phyloP scores from a whole-genome alignment of 2,329 filamentous ascomycete genomes.

The Trichoderma oligosporum region DNA sequence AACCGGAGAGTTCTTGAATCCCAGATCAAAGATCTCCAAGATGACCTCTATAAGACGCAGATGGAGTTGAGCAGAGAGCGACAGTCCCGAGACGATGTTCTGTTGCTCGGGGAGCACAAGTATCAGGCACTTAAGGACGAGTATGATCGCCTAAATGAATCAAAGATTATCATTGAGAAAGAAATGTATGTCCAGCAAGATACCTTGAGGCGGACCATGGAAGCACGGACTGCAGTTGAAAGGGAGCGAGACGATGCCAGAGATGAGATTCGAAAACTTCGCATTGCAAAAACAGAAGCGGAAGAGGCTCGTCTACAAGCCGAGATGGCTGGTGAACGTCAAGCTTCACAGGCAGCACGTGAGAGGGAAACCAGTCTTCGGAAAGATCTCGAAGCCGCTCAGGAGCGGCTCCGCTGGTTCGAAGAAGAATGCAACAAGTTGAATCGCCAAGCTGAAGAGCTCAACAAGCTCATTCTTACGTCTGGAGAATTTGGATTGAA shows the following conservation, averaged over 20 bases:
- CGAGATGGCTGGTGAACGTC: constrained; percentile 75
- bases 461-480: constrained; percentile 82
- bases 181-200: constrained; percentile 96
- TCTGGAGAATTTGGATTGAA: constrained; percentile 86
- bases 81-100: constrained; percentile 90
- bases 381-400: constrained; percentile 75
- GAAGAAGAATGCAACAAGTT: constrained; percentile 76
- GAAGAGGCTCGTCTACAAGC: constrained; percentile 83
- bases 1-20: constrained; percentile 78
- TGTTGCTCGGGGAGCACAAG: constrained; percentile 86
- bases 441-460: constrained; percentile 73
- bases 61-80: constrained; percentile 86
- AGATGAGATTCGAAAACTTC: constrained; percentile 74
- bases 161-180: constrained; percentile 96
- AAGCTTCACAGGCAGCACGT: constrained; percentile 70
- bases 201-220: constrained; percentile 77
- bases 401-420: constrained; percentile 71
- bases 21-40: constrained; percentile 83
- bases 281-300: constrained; percentile 76
- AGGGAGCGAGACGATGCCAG: constrained; percentile 87
- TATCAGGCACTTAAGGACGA: constrained; percentile 78
- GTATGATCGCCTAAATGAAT: constrained; percentile 80
- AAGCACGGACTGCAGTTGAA: constrained; percentile 75
- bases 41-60: constrained; percentile 78
- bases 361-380: constrained; percentile 76